These are phyloP conservation scores for Lentinula novae-zelandiae DNA, from an alignment of 1,284 basidiomycete genomes.

Conservation along the genomic window DNA sequence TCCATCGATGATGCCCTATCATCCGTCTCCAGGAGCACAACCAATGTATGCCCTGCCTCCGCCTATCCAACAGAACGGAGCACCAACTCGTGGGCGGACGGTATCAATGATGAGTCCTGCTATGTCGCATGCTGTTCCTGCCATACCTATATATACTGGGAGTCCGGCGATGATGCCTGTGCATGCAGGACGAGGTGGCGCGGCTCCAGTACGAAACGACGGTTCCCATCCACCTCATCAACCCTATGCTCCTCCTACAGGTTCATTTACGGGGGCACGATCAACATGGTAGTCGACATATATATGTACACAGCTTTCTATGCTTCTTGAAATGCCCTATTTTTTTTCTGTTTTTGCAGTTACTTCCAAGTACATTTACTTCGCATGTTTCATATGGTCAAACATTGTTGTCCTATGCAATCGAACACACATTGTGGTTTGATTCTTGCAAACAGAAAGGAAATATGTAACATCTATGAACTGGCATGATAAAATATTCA, in stretches of 20 bases:
- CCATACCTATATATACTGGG: slow-evolving; percentile 50
- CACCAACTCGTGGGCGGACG: slow-evolving; percentile 38
- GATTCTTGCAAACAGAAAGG: background rate
- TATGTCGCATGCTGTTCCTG: slow-evolving; percentile 45
- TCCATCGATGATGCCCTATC: slow-evolving; percentile 54
- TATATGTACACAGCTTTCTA: slow-evolving; percentile 14
- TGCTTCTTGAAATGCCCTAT: slow-evolving; percentile 12
- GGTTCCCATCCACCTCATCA: slow-evolving; percentile 6
- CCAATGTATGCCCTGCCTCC: slow-evolving; percentile 45
- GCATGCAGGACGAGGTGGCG: slow-evolving; percentile 15
- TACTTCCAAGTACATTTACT: slow-evolving; percentile 14
- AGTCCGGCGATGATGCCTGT: slow-evolving; percentile 69
- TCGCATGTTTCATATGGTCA: slow-evolving; percentile 23
- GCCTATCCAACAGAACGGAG: slow-evolving; percentile 39
- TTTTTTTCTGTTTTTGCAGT: slow-evolving; percentile 17
- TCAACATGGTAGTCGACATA: slow-evolving; percentile 36
- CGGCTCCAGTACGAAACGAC: slow-evolving; percentile 29
- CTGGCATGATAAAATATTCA: slow-evolving; percentile 22
- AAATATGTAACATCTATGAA: background rate
- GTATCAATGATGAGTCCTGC: slow-evolving; percentile 64
- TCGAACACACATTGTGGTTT: background rate
- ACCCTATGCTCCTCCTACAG: slow-evolving; percentile 11
- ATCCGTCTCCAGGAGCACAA: slow-evolving; percentile 44
- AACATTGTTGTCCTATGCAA: slow-evolving; percentile 28
- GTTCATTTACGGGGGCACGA: slow-evolving; percentile 32